Conservation (phyloP, 345 rosid genomes). For the Murraya koenigii region DNA sequence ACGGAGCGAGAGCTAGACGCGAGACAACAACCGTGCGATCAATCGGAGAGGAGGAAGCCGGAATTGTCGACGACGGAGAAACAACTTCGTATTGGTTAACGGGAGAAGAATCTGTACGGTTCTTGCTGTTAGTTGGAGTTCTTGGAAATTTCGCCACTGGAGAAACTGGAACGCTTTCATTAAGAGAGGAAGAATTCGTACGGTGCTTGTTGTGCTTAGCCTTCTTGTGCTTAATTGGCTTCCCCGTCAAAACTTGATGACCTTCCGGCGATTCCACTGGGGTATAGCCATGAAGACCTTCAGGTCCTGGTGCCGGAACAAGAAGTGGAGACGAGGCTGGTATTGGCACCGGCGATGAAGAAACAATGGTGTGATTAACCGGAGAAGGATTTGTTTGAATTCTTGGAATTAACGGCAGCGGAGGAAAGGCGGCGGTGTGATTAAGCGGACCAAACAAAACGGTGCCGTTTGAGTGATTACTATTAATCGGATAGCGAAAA, state of each 20-base stretch:
- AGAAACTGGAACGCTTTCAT: neutral
- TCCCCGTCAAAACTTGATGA: neutral
- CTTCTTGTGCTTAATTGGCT: neutral
- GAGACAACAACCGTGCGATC: neutral
- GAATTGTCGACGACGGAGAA: neutral
- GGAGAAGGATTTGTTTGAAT: neutral
- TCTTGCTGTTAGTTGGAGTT: neutral
- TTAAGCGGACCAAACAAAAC: neutral
- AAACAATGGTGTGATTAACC: neutral
- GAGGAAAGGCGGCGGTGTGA: neutral
- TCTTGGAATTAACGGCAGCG: neutral
- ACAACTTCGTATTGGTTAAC: neutral
- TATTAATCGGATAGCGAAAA: neutral
- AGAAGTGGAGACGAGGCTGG: neutral
- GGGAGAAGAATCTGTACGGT: neutral
- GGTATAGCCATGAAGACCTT: neutral
- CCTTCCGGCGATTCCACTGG: neutral
- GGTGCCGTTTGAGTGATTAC: neutral
- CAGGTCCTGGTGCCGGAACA: neutral
- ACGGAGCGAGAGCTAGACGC: neutral
- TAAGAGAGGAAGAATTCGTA: neutral
- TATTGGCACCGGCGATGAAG: neutral
- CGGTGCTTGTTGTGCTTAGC: neutral
- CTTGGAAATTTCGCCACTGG: neutral
- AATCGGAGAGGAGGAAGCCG: neutral